phyloP scores from a whole-genome alignment of 768 basidiomycete species.

The Kockovaella imperatae region DNA sequence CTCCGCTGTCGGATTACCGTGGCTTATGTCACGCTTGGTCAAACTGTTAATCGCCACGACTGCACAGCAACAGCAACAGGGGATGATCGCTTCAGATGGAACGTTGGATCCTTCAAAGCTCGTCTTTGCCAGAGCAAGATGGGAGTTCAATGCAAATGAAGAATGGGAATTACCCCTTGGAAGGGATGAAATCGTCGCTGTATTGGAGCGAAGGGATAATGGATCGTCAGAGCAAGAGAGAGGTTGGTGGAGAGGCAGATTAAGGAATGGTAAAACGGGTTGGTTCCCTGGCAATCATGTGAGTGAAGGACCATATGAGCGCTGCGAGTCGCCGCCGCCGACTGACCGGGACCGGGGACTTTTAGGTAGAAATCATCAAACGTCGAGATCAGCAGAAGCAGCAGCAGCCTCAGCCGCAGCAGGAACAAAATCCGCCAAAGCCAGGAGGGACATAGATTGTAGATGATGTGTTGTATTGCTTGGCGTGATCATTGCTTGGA shows the following conservation, averaged over 20 bases:
- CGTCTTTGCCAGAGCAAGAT: conserved; percentile 74
- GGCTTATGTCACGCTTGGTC: conserved; percentile 84
- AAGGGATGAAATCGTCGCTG: conserved; percentile 87
- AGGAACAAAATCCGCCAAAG: too few species aligned
- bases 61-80: conserved; percentile 39
- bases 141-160: conserved; percentile 65
- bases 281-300: conserved; percentile 95
- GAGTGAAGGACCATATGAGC: conserved; percentile 6
- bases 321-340: neutral
- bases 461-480: too few species aligned
- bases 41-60: conserved; percentile 57
- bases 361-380: too few species aligned
- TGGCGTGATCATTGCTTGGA: too few species aligned
- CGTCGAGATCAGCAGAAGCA: too few species aligned
- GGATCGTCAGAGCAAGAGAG: conserved; percentile 62
- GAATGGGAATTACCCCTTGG: conserved; percentile 71
- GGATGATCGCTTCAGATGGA: conserved; percentile 40
- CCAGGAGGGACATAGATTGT: too few species aligned
- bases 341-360: too few species aligned
- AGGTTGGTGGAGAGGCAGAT: conserved; percentile 94
- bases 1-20: conserved; percentile 86
- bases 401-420: too few species aligned
- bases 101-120: conserved; percentile 63
- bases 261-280: conserved; percentile 80
- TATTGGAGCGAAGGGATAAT: conserved; percentile 71